Evolutionary conservation across 2,329 filamentous ascomycete species (phyloP), one percentile per base, ranked within the genome.

Genomic region (Fusarium bulbicola): DNA sequence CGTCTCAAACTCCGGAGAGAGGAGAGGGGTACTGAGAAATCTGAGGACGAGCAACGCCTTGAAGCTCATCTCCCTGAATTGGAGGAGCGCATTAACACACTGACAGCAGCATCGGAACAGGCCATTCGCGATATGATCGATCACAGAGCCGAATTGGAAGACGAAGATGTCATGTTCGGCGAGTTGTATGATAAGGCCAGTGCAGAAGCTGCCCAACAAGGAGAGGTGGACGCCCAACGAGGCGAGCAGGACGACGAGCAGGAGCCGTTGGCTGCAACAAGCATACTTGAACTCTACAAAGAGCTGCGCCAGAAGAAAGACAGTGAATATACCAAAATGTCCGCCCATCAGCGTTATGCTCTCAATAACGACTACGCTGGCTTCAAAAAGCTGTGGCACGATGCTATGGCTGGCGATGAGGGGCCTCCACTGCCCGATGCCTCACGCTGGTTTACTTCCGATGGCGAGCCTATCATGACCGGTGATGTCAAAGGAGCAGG

Each of bases 311-410:
- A 80, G 36, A 70, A 79, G 39, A 85, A 85, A 60, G 76, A 79
- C 1, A 76, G 74, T 16, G 84, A 85, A 45, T 90, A 89, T 76
- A 79, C 78, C 2, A 70, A 75, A 4, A 79, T 86, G 72, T 81
- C 76, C 40, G 76, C 82, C 52, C 79, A 86, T 66, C 79, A 87
- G 72, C 85, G 86, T 32, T 91, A 90, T 76, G 87, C 84, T 9
- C 73, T 83, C 18, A 84, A 90, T 79, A 90, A 90, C 77, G 87
- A 90, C 75, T 91, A 91, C 75, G 84, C 86, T 63, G 80, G 81
- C n/a, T 90, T 91, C 84, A 89, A 89, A 78, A 86, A 86, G 74
- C 79, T 86, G 30, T 88, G 87, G 87, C 88, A 90, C 78, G 86
- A 88, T 67, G 85, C 87, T 10, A 79, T 85, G 43, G 84, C 86